Base-by-base conservation (phyloP, 257 asterid species). In the Sherardia arvensis region DNA sequence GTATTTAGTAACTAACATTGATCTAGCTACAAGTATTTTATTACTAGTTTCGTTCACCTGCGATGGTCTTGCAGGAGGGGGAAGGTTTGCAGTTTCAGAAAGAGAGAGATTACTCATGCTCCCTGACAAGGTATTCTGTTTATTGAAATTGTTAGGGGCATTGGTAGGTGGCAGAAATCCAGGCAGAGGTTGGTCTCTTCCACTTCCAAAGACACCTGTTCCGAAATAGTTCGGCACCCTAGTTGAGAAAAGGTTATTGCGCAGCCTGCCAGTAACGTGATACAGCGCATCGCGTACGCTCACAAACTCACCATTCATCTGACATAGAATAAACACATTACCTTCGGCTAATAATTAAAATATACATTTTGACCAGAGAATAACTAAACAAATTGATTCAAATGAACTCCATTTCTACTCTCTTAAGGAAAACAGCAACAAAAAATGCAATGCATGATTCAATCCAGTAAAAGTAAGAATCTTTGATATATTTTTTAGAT, bases 231-330 rank as follows among this genome's bases (percentile, higher is more conserved):
- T 79, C 54, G 69, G 64, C 63, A 61, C 66, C 67, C 73, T 81
- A 26, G 40, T 61, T 56, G 85, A 61, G 62, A 74, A 74, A 29
- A 79, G 66, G 61, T 83, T 66, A 54, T 81, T 82, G 55, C 95
- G 87, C 76, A 89, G 71, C 74, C 78, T 82, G 65, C 81, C 63
- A 45, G 86, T 83, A 70, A 84, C 91, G 71, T 71, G 81, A 74
- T 69, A 72, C 47, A 89, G 73, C 71, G 95, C 97, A 80, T 75
- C 74, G 76, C 65, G 84, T 56, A 86, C 91, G 66, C 81, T 84
- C 68, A 45, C 71, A 45, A 81, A 57, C 73, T 83, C 91, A 67
- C 97, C 96, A 8, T 75, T 85, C 66, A 87, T 85, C 95, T 87
- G 74, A 60, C 72, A 56, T 74, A 66, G 54, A 53, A 53, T 65